These are phyloP conservation scores for Protomyces inouyei DNA, from an alignment of 1,139 yeast genomes.

Conservation along the genomic window DNA sequence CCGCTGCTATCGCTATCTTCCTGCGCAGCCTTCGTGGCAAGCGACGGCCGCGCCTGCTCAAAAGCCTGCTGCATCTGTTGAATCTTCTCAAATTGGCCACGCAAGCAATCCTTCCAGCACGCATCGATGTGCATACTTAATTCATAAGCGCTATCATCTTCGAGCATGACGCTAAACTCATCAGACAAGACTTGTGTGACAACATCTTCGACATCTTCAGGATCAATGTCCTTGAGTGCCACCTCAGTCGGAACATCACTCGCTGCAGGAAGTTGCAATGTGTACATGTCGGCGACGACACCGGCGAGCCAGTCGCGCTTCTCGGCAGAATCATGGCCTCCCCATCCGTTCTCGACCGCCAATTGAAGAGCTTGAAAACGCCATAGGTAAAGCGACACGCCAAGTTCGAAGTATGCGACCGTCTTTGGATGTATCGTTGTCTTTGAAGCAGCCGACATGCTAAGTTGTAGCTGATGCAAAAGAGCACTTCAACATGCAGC, in stretches of 20 bases:
- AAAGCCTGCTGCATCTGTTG: constrained; percentile 59
- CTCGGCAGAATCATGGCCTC: constrained; percentile 84
- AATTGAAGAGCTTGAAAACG: constrained; percentile 78
- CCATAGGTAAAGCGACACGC: constrained; percentile 22
- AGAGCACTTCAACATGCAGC: no score
- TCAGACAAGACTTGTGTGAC: constrained; percentile 85
- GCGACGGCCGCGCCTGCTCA: constrained; percentile 39
- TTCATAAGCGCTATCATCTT: constrained; percentile 76
- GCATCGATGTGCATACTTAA: constrained; percentile 64
- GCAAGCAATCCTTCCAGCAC: constrained; percentile 60
- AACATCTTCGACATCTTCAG: constrained; percentile 76
- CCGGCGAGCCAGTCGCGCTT: constrained; percentile 95
- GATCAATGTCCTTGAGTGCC: constrained; percentile 50
- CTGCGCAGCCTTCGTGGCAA: neutral
- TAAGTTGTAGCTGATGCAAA: neutral
- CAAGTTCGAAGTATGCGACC: constrained; percentile 20
- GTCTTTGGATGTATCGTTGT: constrained; percentile 8
- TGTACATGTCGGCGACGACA: constrained; percentile 64
- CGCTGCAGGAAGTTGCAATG: neutral
- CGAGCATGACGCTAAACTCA: constrained; percentile 83
- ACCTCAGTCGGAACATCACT: constrained; percentile 40
- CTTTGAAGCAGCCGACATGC: constrained; percentile 1
- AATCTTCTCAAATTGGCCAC: constrained; percentile 50
- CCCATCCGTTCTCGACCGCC: constrained; percentile 97
- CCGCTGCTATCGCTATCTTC: constrained; percentile 3